These are phyloP conservation scores for Macrophomina phaseolina DNA, from an alignment of 2,329 filamentous ascomycete genomes.

Conservation along the genomic window DNA sequence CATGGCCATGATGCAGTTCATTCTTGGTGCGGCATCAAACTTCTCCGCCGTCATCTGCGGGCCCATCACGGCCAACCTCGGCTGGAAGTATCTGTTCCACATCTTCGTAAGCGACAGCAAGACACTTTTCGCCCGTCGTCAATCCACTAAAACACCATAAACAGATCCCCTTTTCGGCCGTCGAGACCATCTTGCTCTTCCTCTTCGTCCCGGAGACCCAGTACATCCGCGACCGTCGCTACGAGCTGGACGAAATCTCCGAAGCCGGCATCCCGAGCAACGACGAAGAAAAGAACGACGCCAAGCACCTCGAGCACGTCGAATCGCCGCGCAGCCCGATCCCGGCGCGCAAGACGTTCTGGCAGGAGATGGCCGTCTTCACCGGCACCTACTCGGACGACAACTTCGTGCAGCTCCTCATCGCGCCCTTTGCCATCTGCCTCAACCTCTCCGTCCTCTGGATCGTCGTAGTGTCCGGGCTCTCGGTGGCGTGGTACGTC, in stretches of 20 bases:
- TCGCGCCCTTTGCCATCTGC: slow-evolving; percentile 57
- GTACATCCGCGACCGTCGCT: slow-evolving; percentile 49
- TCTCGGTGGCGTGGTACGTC: slow-evolving; percentile 51
- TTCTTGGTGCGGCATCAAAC: slow-evolving; percentile 37
- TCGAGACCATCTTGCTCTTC: slow-evolving; percentile 51
- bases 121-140: slow-evolving; percentile 42
- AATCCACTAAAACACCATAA: slow-evolving; percentile 46
- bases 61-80: slow-evolving; percentile 31
- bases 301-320: slow-evolving; percentile 16
- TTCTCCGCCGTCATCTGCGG: slow-evolving; percentile 13
- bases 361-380: slow-evolving; percentile 45
- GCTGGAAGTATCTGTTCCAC: slow-evolving; percentile 58
- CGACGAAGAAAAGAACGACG: background rate
- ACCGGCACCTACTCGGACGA: slow-evolving; percentile 48
- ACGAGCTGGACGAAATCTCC: slow-evolving; percentile 27
- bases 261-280: background rate
- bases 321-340: background rate
- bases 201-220: slow-evolving; percentile 60
- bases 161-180: slow-evolving; percentile 40
- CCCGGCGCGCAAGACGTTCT: slow-evolving; percentile 43
- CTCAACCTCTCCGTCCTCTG: slow-evolving; percentile 59
- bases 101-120: slow-evolving; percentile 50
- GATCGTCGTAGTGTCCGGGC: slow-evolving; percentile 55
- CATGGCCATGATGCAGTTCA: slow-evolving; percentile 52
- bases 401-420: slow-evolving; percentile 44